These are phyloP conservation scores for Rhodotorula diobovata DNA, from an alignment of 768 basidiomycete species.

Conservation along the genomic window DNA sequence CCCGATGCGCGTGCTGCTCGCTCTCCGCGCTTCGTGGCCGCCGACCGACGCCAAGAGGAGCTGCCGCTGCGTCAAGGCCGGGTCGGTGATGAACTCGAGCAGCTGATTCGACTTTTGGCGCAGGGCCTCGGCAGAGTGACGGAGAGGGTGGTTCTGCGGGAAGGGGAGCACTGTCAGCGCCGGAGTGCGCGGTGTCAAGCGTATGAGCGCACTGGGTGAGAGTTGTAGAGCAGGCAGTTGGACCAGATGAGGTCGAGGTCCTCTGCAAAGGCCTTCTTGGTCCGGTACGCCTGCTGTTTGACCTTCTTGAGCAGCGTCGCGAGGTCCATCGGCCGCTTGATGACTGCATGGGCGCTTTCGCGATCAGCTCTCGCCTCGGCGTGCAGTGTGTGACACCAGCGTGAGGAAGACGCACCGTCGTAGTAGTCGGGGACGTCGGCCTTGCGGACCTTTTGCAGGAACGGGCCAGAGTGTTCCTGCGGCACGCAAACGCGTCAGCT, in stretches of 20 bases:
- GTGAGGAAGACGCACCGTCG: constrained; percentile 59
- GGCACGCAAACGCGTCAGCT: constrained; percentile 35
- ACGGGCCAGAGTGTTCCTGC: constrained; percentile 86
- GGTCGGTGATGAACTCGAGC: constrained; percentile 81
- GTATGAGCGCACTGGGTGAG: constrained; percentile 67
- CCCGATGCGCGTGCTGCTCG: constrained; percentile 10
- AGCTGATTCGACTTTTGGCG: constrained; percentile 78
- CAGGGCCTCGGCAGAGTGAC: constrained; percentile 72
- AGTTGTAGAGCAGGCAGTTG: constrained; percentile 90
- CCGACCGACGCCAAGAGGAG: constrained; percentile 10
- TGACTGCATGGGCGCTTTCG: constrained; percentile 56
- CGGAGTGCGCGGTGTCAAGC: not conserved
- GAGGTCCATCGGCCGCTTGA: constrained; percentile 91
- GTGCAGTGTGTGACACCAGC: no score
- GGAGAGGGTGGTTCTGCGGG: constrained; percentile 76
- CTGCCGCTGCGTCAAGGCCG: constrained; percentile 42
- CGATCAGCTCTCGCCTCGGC: not conserved
- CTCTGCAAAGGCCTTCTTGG: constrained; percentile 84
- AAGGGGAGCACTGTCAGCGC: not conserved
- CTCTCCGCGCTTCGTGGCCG: constrained; percentile 2
- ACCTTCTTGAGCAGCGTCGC: constrained; percentile 88
- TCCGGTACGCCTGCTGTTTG: constrained; percentile 74
- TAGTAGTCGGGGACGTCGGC: constrained; percentile 89
- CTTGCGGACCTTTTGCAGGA: constrained; percentile 86
- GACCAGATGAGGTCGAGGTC: constrained; percentile 96